Evolutionary conservation across 352 stramenopile genomes (phyloP), one percentile per base, ranked within the genome.

Genomic region (Phytophthora sojae): DNA sequence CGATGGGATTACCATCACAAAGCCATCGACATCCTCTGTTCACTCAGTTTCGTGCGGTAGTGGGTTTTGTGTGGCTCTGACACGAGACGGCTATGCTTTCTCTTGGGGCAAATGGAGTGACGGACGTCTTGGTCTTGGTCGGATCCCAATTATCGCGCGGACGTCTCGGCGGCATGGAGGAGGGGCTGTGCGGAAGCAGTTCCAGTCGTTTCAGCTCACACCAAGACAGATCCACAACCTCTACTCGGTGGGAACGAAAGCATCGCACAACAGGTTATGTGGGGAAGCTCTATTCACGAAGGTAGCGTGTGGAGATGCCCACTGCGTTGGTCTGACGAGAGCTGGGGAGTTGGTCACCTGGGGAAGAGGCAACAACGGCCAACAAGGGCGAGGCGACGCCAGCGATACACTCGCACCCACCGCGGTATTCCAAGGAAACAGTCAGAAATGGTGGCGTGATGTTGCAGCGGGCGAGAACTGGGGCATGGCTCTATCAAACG

Each of bases 51-150:
- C 86, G 0, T 93, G 83, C 47, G 92, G 92, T 1, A 87, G 86
- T 59, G 91, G 87, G 1, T 98, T 97, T 64, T 90, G 79, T 17
- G 59, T 97, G 23, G 91, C 88, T 9, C 44, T 97, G 4, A 71
- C 68, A 4, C 49, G 71, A 5, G 64, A 72, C 6, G 91, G 93
- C 0, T 49, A 81, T 29, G 85, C 94, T 0, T 96, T 87, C 47
- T 79, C 81, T 3, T 98, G 93, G 92, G 88, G 88, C 2, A 93
- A 91, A 52, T 95, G 79, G 78, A 78, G 80, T 49, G 76, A 94
- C 25, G 88, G 88, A 0, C 83, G 88, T 14, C 83, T 94, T n/a
- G 88, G 88, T 14, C 81, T 95, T 11, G 88, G 88, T 1, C 60
- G 50, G 21, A 90, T 90, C 29, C 88, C 86, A 8, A 75, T 91